Percentiles rank a stretch among this genome's conserved stretches.
These are phyloP conservation scores for Pythium brachiatum DNA, from an alignment of 352 stramenopile species.

Conservation along the genomic window DNA sequence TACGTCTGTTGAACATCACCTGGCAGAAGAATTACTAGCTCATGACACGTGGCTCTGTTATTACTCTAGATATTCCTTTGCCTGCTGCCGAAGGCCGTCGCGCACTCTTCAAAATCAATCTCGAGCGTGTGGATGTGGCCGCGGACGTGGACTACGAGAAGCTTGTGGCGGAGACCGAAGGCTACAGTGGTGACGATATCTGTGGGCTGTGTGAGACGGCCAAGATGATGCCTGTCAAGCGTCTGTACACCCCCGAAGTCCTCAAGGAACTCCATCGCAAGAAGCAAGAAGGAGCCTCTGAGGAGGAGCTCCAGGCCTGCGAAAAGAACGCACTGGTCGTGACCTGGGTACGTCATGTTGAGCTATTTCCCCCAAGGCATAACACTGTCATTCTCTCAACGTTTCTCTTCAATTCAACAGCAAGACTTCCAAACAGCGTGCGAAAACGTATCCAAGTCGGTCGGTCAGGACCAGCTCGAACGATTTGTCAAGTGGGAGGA, in stretches of 20 bases:
- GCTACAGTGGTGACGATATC: constrained; percentile 47
- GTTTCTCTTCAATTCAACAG: constrained; percentile 11
- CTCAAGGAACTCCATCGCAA: constrained; percentile 51
- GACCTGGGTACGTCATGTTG: constrained; percentile 32
- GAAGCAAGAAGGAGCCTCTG: constrained; percentile 50
- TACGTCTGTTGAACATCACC: too few relatives aligned
- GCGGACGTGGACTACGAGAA: constrained; percentile 76
- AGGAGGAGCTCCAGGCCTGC: constrained; percentile 51
- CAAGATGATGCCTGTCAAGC: constrained; percentile 52
- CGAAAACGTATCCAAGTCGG: constrained; percentile 81
- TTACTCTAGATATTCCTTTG: constrained; percentile 41
- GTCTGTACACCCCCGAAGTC: constrained; percentile 39
- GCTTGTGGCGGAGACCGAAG: constrained; percentile 65
- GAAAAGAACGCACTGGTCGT: constrained; percentile 63
- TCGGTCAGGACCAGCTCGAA: constrained; percentile 70
- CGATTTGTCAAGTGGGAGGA: constrained; percentile 76
- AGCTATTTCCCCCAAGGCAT: background rate
- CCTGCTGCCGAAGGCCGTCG: constrained; percentile 40
- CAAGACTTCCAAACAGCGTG: constrained; percentile 65
- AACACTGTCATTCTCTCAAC: background rate
- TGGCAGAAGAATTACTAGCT: too few relatives aligned
- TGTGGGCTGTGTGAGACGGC: constrained; percentile 44
- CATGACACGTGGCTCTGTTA: too few relatives aligned
- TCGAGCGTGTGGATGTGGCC: constrained; percentile 72
- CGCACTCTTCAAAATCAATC: constrained; percentile 76